phyloP scores from a whole-genome alignment of 75 land plant genomes.

The Picea sitchensis region DNA sequence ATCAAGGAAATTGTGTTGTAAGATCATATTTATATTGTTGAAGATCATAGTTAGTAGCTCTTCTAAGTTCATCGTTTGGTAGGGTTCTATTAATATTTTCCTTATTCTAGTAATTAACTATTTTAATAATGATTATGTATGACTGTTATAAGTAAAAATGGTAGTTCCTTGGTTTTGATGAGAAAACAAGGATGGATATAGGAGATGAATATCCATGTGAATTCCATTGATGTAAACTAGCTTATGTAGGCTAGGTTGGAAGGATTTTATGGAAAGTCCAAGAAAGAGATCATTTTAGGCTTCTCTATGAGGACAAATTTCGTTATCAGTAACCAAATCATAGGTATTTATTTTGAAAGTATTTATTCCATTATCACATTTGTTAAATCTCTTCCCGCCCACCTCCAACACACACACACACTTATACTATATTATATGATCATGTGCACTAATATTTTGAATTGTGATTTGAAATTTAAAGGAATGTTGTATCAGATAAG shows the following conservation, averaged over 20 bases:
- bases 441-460: no score
- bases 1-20: no score
- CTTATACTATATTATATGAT: no score
- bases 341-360: conserved; percentile 42
- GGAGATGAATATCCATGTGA: conserved; percentile 14
- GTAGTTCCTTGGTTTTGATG: no score
- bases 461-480: conserved; percentile 4
- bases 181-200: conserved; percentile 36
- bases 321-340: conserved; percentile 32
- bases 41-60: no score
- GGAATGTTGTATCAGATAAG: conserved; percentile 26
- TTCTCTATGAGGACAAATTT: conserved; percentile 39
- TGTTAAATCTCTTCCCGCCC: conserved; percentile 19
- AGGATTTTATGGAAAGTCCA: conserved; percentile 42
- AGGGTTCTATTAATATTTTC: no score
- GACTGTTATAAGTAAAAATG: no score
- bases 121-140: no score
- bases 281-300: conserved; percentile 15
- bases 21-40: no score
- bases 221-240: conserved; percentile 53
- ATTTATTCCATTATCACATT: conserved; percentile 45
- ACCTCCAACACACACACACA: no score
- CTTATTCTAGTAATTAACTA: no score
- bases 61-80: no score
- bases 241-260: conserved; percentile 43